Evolutionary conservation across 192 early-diverging fungal species (phyloP).

Genomic region (Haplosporangium gracile): DNA sequence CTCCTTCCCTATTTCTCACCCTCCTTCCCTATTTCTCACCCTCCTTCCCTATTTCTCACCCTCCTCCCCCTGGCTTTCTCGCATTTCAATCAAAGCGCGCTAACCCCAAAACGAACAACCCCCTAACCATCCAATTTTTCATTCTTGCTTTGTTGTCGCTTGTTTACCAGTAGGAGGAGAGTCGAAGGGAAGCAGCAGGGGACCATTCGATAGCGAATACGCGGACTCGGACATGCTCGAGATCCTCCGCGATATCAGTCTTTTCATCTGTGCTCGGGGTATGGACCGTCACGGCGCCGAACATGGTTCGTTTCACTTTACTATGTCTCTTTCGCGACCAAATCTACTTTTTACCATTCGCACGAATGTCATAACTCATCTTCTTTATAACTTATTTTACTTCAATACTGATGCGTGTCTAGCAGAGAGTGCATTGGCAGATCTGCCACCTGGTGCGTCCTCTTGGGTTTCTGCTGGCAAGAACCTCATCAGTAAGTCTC

Average conservation of each 20-base stretch:
- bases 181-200: conserved; percentile 8
- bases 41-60: no score
- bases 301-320: conserved; percentile 21
- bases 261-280: conserved; percentile 47
- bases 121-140: neutral
- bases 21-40: no score
- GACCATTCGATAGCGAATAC: conserved; percentile 45
- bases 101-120: neutral
- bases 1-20: no score
- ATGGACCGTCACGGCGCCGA: conserved; percentile 47
- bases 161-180: neutral
- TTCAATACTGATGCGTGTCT: neutral
- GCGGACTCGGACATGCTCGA: conserved; percentile 54
- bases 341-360: neutral
- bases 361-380: neutral
- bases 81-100: no score
- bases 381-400: neutral
- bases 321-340: neutral
- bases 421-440: conserved; percentile 40
- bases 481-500: conserved; percentile 51
- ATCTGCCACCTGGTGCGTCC: conserved; percentile 43
- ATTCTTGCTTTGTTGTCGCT: neutral
- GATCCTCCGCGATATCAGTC: conserved; percentile 52
- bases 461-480: conserved; percentile 55
- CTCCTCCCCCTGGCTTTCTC: no score